A percentile compares a stretch with the other conserved stretches of the same genome.
phyloP scores from a whole-genome alignment of 768 basidiomycete genomes.

The Phylloporus scabripes region DNA sequence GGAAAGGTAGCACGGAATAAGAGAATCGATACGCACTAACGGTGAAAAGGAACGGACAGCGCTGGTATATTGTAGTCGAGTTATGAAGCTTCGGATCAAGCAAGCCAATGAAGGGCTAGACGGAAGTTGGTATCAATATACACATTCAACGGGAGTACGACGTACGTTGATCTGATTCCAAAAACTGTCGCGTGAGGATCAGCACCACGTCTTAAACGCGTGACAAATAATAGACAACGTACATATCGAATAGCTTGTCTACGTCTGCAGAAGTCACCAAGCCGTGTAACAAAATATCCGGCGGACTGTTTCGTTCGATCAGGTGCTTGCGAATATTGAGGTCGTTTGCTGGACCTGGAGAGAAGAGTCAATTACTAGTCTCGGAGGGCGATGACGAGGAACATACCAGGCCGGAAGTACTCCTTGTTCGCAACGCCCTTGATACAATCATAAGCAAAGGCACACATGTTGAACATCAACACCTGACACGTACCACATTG shows the following conservation, averaged over 20 bases:
- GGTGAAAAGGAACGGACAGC: constrained; percentile 89
- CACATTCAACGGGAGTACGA: neutral
- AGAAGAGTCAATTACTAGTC: neutral
- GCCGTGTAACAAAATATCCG: constrained; percentile 77
- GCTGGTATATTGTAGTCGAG: constrained; percentile 67
- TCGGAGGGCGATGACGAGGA: neutral
- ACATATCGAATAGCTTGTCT: constrained; percentile 82
- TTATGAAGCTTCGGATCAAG: constrained; percentile 81
- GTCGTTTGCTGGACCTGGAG: constrained; percentile 63
- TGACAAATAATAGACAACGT: constrained; percentile 24
- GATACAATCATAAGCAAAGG: constrained; percentile 11
- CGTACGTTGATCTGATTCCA: constrained; percentile 65
- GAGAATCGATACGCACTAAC: constrained; percentile 49
- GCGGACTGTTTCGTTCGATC: constrained; percentile 74
- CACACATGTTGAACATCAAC: neutral
- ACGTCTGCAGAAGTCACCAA: constrained; percentile 75
- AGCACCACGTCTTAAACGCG: neutral
- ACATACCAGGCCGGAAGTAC: constrained; percentile 71
- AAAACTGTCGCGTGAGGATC: constrained; percentile 42
- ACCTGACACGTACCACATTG: constrained; percentile 44
- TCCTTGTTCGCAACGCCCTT: constrained; percentile 78
- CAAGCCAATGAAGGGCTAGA: constrained; percentile 60
- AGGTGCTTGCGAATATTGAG: constrained; percentile 62
- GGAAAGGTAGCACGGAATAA: neutral
- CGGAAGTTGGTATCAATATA: constrained; percentile 4